phyloP scores from a whole-genome alignment of 164 flowering plant species.

The Stephania japonica region DNA sequence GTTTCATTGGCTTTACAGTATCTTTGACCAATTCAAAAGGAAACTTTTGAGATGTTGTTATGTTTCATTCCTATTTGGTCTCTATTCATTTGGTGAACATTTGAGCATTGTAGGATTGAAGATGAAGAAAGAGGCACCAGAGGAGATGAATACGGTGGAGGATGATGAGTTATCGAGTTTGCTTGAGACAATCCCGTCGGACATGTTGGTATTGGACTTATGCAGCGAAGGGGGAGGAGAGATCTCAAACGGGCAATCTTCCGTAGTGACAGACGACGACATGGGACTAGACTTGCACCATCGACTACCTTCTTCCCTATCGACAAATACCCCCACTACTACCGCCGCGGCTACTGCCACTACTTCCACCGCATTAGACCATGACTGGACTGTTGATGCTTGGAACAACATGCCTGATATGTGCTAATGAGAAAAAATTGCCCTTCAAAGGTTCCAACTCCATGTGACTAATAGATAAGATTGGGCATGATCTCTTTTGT shows the following conservation, averaged over 20 bases:
- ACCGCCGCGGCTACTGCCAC: constrained; percentile 3
- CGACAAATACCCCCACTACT: constrained; percentile 2
- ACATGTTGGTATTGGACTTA: constrained; percentile 35
- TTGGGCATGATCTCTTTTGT: background rate
- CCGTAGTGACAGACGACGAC: constrained; percentile 28
- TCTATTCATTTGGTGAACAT: background rate
- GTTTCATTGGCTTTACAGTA: no score
- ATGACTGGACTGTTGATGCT: constrained; percentile 27
- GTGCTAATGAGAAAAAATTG: constrained; percentile 13
- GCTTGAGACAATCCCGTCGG: constrained; percentile 41
- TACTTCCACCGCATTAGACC: constrained; percentile 7
- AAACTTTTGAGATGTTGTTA: no score
- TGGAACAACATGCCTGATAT: constrained; percentile 51
- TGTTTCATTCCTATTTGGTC: no score
- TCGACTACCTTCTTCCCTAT: constrained; percentile 13
- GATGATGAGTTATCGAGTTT: constrained; percentile 43
- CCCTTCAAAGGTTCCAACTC: background rate
- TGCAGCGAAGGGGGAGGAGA: constrained; percentile 33
- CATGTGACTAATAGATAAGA: background rate
- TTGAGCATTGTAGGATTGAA: constrained; percentile 19
- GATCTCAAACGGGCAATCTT: constrained; percentile 33
- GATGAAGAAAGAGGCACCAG: constrained; percentile 19
- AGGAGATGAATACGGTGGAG: constrained; percentile 32
- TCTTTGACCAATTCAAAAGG: no score
- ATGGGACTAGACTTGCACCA: constrained; percentile 36